Conservation (phyloP, 305 asterid genomes). For the Petunia hybrid region DNA sequence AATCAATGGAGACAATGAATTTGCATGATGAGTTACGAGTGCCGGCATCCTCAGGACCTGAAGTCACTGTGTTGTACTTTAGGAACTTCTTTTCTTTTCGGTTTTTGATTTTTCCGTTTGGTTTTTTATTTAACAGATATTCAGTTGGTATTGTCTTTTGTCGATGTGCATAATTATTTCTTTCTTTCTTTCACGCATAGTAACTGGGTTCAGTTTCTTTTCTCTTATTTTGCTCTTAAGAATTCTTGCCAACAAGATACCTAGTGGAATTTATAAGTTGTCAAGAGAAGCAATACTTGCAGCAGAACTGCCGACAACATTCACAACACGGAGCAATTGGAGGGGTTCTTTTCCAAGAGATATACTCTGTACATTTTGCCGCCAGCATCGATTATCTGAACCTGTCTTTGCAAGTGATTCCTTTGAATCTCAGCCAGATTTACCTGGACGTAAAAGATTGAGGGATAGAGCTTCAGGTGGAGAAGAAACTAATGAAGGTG, state of each 20-base stretch:
- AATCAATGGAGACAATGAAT: conserved; percentile 11
- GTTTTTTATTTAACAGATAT: conserved; percentile 6
- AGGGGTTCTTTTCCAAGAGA: conserved; percentile 88
- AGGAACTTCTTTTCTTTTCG: conserved; percentile 22
- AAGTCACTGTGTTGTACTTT: conserved; percentile 18
- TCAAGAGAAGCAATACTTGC: conserved; percentile 84
- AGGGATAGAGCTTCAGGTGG: conserved; percentile 52
- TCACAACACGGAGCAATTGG: conserved; percentile 77
- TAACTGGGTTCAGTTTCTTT: conserved; percentile 15
- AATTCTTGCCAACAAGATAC: conserved; percentile 70
- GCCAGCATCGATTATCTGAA: conserved; percentile 78
- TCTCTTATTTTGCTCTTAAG: conserved; percentile 39
- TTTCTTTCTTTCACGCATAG: background rate
- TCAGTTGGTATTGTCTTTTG: background rate
- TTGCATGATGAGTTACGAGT: conserved; percentile 26
- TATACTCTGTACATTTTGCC: conserved; percentile 78
- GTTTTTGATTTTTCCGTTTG: conserved; percentile 12
- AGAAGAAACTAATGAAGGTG: conserved; percentile 46
- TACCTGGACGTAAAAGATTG: conserved; percentile 64
- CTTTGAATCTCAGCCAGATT: conserved; percentile 46
- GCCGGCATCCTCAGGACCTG: background rate
- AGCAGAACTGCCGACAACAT: conserved; percentile 75
- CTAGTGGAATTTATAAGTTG: conserved; percentile 80
- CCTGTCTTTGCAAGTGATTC: conserved; percentile 60
- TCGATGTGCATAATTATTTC: conserved; percentile 8